A percentile compares a stretch with the other conserved stretches of the same genome.
phyloP scores from a whole-genome alignment of 768 basidiomycete species.

The Boletus bicolor region DNA sequence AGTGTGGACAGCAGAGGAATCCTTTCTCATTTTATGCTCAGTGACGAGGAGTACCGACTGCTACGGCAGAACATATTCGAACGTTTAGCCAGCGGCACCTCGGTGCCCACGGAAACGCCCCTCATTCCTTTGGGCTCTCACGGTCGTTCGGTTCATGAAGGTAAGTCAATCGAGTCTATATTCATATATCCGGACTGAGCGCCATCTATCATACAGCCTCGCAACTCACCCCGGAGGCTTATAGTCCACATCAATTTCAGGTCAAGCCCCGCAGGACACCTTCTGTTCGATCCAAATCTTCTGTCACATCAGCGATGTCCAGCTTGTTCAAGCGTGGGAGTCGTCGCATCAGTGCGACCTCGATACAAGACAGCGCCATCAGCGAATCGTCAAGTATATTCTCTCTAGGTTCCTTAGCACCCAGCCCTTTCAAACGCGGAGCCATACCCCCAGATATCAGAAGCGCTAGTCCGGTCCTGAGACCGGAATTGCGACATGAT shows the following conservation, averaged over 20 bases:
- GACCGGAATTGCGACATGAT: constrained; percentile 38
- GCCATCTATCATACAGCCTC: constrained; percentile 11
- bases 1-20: background rate
- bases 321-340: constrained; percentile 50
- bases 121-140: constrained; percentile 53
- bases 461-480: constrained; percentile 16
- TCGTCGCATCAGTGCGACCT: constrained; percentile 29
- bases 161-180: background rate
- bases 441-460: constrained; percentile 43
- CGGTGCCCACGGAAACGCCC: constrained; percentile 59
- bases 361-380: constrained; percentile 42
- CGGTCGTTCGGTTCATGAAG: constrained; percentile 24
- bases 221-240: constrained; percentile 15
- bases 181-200: constrained; percentile 4
- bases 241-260: constrained; percentile 31
- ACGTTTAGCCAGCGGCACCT: constrained; percentile 58
- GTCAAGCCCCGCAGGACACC: constrained; percentile 41
- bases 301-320: constrained; percentile 49
- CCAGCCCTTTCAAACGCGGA: constrained; percentile 41
- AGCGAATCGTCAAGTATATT: constrained; percentile 44
- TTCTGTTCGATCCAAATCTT: constrained; percentile 52
- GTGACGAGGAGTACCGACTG: constrained; percentile 83
- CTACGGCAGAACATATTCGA: constrained; percentile 84
- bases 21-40: constrained; percentile 28
- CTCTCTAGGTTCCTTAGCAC: constrained; percentile 27